phyloP scores from a whole-genome alignment of 2,329 filamentous ascomycete genomes.

The Calonectria montana region DNA sequence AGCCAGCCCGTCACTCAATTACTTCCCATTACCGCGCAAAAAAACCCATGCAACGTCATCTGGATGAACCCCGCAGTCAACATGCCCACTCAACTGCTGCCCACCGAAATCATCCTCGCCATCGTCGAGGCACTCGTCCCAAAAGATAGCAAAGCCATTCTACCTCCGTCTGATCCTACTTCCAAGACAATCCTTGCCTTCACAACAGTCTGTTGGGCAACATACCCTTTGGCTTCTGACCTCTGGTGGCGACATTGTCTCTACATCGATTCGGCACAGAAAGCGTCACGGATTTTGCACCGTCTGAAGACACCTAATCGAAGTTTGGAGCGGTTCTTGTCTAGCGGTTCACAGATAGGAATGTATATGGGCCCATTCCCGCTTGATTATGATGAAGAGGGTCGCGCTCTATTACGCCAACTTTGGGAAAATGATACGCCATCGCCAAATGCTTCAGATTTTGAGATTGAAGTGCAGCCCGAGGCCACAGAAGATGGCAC shows the following conservation, averaged over 20 bases:
- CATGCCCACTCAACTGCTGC: not conserved
- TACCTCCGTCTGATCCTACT: constrained; percentile 3
- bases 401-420: not conserved
- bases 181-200: constrained; percentile 24
- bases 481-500: not conserved
- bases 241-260: constrained; percentile 29
- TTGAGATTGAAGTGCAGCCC: not conserved
- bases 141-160: not conserved
- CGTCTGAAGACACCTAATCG: not conserved
- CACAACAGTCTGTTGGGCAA: constrained; percentile 21
- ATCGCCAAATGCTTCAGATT: not conserved
- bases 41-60: not conserved
- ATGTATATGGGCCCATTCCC: not conserved
- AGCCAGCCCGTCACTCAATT: not conserved
- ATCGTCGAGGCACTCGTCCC: constrained; percentile 21
- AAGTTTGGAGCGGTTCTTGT: not conserved
- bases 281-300: not conserved
- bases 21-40: not conserved
- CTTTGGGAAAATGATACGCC: not conserved
- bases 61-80: constrained; percentile 2
- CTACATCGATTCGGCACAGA: constrained; percentile 16
- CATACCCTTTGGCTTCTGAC: not conserved
- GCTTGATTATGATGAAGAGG: not conserved
- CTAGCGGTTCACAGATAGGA: not conserved
- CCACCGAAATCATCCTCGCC: constrained; percentile 25